These are phyloP conservation scores for Pyrenochaeta sp. DNA, from an alignment of 2,329 filamentous ascomycete species.

Conservation along the genomic window DNA sequence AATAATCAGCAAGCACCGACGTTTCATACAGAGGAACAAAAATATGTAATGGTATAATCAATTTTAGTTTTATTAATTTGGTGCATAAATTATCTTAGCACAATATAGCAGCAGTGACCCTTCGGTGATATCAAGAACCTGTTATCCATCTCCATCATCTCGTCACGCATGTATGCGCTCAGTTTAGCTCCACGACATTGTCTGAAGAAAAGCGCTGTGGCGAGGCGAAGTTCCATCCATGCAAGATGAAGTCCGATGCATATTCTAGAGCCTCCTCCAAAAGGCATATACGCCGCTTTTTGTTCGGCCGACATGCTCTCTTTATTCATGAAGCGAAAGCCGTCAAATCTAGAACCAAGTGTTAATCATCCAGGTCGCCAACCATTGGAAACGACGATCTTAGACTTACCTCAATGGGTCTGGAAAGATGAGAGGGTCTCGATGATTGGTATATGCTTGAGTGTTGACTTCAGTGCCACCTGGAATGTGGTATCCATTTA, in stretches of 20 bases:
- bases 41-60: no score
- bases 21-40: no score
- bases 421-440: slow-evolving; percentile 35
- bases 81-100: slow-evolving; percentile 24
- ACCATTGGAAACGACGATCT: no score
- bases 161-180: slow-evolving; percentile 32
- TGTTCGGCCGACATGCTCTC: slow-evolving; percentile 22
- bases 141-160: slow-evolving; percentile 51
- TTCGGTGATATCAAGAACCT: slow-evolving; percentile 52
- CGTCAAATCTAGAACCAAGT: slow-evolving; percentile 35
- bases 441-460: slow-evolving; percentile 50
- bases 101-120: slow-evolving; percentile 50
- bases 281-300: slow-evolving; percentile 68
- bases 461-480: slow-evolving; percentile 46
- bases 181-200: slow-evolving; percentile 46
- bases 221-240: slow-evolving; percentile 61
- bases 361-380: no score
- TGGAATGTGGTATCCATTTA: slow-evolving; percentile 48
- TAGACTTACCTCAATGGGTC: slow-evolving; percentile 30
- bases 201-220: slow-evolving; percentile 59
- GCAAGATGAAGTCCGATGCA: slow-evolving; percentile 74
- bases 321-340: slow-evolving; percentile 36
- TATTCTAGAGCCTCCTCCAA: slow-evolving; percentile 71
- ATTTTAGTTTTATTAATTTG: no score
- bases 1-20: no score